phyloP scores from a whole-genome alignment of 108 stramenopile species.

The Cylindrotheca closterium region DNA sequence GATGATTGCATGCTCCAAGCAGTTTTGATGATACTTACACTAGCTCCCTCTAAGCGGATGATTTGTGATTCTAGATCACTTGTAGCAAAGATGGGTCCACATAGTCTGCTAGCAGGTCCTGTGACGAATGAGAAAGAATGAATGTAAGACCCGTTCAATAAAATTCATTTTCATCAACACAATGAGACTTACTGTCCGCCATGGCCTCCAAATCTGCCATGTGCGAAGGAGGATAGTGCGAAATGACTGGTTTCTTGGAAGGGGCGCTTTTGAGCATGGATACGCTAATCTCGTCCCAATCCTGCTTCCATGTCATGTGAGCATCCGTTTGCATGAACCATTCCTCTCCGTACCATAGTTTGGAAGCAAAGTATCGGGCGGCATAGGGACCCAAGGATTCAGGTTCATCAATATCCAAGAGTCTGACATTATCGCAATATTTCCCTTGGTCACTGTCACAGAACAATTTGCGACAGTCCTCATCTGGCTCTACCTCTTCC shows the following conservation, averaged over 20 bases:
- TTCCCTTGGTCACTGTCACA: conserved; percentile 64
- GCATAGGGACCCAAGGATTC: conserved; percentile 93
- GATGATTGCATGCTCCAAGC: not conserved
- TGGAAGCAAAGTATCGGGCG: conserved; percentile 89
- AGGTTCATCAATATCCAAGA: conserved; percentile 87
- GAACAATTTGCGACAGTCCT: conserved; percentile 71
- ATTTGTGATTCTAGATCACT: conserved; percentile 89
- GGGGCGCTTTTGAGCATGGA: conserved; percentile 78
- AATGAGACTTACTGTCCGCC: conserved; percentile 12
- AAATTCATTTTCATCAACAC: not conserved
- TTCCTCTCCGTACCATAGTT: conserved; percentile 93
- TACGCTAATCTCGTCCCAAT: conserved; percentile 88
- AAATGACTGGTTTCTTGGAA: conserved; percentile 84
- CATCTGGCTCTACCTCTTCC: conserved; percentile 66
- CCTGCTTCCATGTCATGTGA: conserved; percentile 73
- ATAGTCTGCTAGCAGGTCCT: conserved; percentile 62
- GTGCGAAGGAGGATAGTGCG: conserved; percentile 87
- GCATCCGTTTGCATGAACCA: conserved; percentile 97
- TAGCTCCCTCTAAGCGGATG: conserved; percentile 75
- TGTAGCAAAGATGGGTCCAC: conserved; percentile 84
- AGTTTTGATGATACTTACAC: conserved; percentile 21
- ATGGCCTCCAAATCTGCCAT: conserved; percentile 47
- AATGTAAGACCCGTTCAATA: not conserved
- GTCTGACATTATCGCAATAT: conserved; percentile 62
- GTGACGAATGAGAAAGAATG: not conserved